Evolutionary conservation across 139 green algal species (phyloP).

Genomic region (Ulvella scutata): DNA sequence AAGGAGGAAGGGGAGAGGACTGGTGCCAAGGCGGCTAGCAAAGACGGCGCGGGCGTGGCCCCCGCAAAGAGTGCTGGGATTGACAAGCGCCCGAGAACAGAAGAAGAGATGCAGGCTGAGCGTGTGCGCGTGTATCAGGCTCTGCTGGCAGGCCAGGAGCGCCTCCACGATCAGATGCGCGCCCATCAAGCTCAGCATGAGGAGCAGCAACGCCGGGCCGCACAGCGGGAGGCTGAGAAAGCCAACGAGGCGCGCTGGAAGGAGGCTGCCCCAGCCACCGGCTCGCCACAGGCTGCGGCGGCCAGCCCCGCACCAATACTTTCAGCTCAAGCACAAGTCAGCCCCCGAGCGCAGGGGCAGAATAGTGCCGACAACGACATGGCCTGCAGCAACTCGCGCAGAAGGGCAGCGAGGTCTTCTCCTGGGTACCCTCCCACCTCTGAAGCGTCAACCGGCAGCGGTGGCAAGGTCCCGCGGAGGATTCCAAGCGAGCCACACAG

Average conservation of each 20-base stretch:
- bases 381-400: too few species aligned
- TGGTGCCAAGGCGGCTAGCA: not conserved
- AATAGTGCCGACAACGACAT: too few species aligned
- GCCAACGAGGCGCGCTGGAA: not conserved
- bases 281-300: too few species aligned
- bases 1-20: not conserved
- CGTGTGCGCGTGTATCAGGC: not conserved
- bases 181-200: not conserved
- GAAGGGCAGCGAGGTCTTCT: too few species aligned
- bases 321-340: too few species aligned
- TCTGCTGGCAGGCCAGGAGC: not conserved
- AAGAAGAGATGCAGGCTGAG: slow-evolving; percentile 2
- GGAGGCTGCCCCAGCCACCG: not conserved
- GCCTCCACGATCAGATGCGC: not conserved
- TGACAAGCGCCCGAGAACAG: not conserved
- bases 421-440: too few species aligned
- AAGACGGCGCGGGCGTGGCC: not conserved
- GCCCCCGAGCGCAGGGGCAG: too few species aligned
- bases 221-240: not conserved
- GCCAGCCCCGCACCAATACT: not conserved
- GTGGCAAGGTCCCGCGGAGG: not conserved
- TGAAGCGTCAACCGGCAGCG: not conserved
- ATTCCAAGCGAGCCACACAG: not conserved
- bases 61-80: not conserved
- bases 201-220: not conserved